Percentiles rank a stretch among this genome's conserved stretches.
These are phyloP conservation scores for Yamadazyma scolyti DNA, from an alignment of 805 yeast species.

Conservation along the genomic window DNA sequence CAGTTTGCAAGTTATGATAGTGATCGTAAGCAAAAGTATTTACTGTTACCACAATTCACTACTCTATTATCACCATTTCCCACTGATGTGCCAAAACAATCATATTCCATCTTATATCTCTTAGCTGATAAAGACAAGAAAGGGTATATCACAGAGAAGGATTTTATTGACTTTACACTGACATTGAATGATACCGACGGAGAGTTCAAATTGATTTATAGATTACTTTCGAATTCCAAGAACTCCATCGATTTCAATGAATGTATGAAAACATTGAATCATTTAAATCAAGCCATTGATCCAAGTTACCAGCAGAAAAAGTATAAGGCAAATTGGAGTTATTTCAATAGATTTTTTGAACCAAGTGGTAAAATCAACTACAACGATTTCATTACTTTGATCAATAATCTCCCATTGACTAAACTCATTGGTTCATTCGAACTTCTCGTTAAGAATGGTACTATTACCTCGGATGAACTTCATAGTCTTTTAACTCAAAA, in stretches of 20 bases:
- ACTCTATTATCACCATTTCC: slow-evolving; percentile 39
- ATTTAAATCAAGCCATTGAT: slow-evolving; percentile 38
- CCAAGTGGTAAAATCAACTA: slow-evolving; percentile 36
- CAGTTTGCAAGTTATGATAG: slow-evolving; percentile 32
- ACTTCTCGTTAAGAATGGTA: slow-evolving; percentile 27
- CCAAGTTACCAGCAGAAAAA: slow-evolving; percentile 38
- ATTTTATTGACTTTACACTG: slow-evolving; percentile 72
- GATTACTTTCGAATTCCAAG: slow-evolving; percentile 17
- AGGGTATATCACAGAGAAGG: slow-evolving; percentile 65
- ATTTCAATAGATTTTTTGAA: slow-evolving; percentile 37
- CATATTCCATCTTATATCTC: slow-evolving; percentile 59
- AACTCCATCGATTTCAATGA: slow-evolving; percentile 22
- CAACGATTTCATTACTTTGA: slow-evolving; percentile 36
- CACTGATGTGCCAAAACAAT: slow-evolving; percentile 33
- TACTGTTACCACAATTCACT: slow-evolving; percentile 34
- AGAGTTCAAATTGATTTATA: slow-evolving; percentile 25
- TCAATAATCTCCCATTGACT: slow-evolving; percentile 43
- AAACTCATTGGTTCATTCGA: slow-evolving; percentile 43
- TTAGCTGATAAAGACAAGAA: slow-evolving; percentile 71
- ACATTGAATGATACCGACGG: slow-evolving; percentile 33
- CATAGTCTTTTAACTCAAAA: slow-evolving; percentile 30
- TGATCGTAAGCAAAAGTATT: slow-evolving; percentile 17
- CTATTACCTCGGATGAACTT: slow-evolving; percentile 28
- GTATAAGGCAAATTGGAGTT: slow-evolving; percentile 40
- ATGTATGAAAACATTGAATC: slow-evolving; percentile 31